Base-by-base conservation (phyloP, 306 rosid species). In the Leucaena leucocephala region DNA sequence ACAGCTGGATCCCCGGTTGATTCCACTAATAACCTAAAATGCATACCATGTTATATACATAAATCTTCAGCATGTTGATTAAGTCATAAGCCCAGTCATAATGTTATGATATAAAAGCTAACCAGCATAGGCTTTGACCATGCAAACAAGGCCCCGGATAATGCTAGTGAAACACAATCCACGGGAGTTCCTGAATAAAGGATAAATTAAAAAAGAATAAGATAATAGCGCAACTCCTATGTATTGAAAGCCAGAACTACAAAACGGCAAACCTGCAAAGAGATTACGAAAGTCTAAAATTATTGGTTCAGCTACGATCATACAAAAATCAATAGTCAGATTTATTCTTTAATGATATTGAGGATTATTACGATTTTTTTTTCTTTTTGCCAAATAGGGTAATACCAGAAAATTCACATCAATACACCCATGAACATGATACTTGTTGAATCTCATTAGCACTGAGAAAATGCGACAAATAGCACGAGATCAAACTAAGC, bases 61-160 rank as follows among this genome's bases (percentile, higher is more conserved):
- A 76, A 71, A 80, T 59, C 70, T 42, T 70, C 55, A 68, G 11
- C 17, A 39, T 21, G 50, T 65, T 11, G 3, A 17, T 62, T 27
- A 57, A 0, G 34, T 52, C 13, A 79, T 36, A 75, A 52, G 17
- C 52, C 48, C 63, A 68, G 33, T 49, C 27, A 52, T 16, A 33
- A 70, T 55, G 22, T 70, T 45, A 71, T 78, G 61, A 40, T 57
- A 52, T 48, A 82, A 74, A 87, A 76, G 78, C 97, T 92, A 80
- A 95, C 99, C 99, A 95, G 90, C 68, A 79, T 75, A 81, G 99
- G 98, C 86, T 88, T 92, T 68, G 98, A 85, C 98, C 99, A 95
- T 21, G 98, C 83, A 88, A 92, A 95, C 88, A 95, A 86, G 27
- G 99, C 99, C 57, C 98, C 98, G 13, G 97, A 94, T 71, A 94